phyloP scores from a whole-genome alignment of 208 protist genomes.

The Trypanosoma brucei region DNA sequence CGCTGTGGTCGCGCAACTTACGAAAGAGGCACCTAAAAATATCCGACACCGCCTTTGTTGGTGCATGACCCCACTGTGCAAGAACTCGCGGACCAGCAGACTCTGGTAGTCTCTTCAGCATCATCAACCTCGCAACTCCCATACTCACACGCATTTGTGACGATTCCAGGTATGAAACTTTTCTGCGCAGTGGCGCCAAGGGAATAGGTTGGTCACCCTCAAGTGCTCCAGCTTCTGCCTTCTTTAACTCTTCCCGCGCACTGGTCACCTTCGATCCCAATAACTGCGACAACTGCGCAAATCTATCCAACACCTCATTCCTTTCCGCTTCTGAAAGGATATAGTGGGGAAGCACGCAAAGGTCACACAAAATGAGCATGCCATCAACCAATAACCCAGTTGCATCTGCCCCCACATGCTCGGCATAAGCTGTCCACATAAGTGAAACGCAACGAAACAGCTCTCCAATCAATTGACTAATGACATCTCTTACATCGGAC shows the following conservation, averaged over 20 bases:
- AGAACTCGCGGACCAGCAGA: constrained; percentile 50
- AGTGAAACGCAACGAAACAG: constrained; percentile 18
- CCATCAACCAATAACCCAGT: constrained; percentile 22
- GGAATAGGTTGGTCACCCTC: constrained; percentile 17
- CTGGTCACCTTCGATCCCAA: constrained; percentile 23
- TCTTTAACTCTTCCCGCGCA: constrained; percentile 40
- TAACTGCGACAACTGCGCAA: constrained; percentile 39
- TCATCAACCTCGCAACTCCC: constrained; percentile 54
- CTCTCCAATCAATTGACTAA: constrained; percentile 25
- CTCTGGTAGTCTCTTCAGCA: constrained; percentile 48
- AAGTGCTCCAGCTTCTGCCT: constrained; percentile 23
- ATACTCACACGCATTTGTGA: constrained; percentile 55
- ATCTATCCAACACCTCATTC: constrained; percentile 42
- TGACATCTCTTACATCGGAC: neutral
- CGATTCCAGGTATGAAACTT: constrained; percentile 43
- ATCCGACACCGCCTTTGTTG: constrained; percentile 67
- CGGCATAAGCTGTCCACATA: constrained; percentile 10
- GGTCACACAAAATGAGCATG: constrained; percentile 61
- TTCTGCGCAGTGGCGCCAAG: constrained; percentile 33
- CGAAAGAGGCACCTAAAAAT: constrained; percentile 80
- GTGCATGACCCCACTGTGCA: constrained; percentile 56
- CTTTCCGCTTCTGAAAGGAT: constrained; percentile 55
- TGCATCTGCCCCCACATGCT: neutral
- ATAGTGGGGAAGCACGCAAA: constrained; percentile 47
- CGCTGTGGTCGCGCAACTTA: constrained; percentile 54